phyloP scores from a whole-genome alignment of 345 rosid species.

The Citropsis articulata region DNA sequence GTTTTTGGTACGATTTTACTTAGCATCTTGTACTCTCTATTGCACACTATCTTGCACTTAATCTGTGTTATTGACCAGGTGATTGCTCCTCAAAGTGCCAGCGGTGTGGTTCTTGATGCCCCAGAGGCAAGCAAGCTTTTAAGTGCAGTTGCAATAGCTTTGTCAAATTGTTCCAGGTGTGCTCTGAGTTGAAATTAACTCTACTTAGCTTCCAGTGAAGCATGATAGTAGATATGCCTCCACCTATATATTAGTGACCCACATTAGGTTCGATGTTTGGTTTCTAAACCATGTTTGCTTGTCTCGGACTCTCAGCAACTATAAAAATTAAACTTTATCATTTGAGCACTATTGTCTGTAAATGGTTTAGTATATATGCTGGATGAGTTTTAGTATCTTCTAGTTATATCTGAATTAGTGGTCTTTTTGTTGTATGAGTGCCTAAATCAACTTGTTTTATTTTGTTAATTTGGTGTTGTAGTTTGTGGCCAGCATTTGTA shows the following conservation, averaged over 20 bases:
- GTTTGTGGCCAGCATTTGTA: slow-evolving; percentile 97
- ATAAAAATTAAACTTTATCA: neutral
- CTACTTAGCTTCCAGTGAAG: slow-evolving; percentile 12
- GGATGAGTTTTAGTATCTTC: neutral
- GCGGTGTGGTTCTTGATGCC: slow-evolving; percentile 89
- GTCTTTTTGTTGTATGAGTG: slow-evolving; percentile 8
- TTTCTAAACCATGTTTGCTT: neutral
- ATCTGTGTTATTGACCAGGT: slow-evolving; percentile 46
- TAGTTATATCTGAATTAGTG: neutral
- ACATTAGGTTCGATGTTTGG: neutral
- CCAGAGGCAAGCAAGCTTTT: slow-evolving; percentile 93
- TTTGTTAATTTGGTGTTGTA: slow-evolving; percentile 33
- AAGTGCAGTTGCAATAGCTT: slow-evolving; percentile 90
- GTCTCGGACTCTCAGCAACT: neutral
- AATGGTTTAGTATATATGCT: slow-evolving; percentile 6
- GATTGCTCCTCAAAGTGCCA: slow-evolving; percentile 95
- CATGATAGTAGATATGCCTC: slow-evolving; percentile 4
- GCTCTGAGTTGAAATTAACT: slow-evolving; percentile 21
- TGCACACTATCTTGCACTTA: neutral
- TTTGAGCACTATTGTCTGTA: neutral
- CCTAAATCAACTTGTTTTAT: neutral
- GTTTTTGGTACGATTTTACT: slow-evolving; percentile 61
- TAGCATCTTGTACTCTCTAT: slow-evolving; percentile 2
- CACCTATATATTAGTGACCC: neutral
- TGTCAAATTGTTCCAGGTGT: slow-evolving; percentile 90